These are phyloP conservation scores for Sporisorium scitamineum DNA, from an alignment of 1,284 basidiomycete genomes.

Conservation along the genomic window DNA sequence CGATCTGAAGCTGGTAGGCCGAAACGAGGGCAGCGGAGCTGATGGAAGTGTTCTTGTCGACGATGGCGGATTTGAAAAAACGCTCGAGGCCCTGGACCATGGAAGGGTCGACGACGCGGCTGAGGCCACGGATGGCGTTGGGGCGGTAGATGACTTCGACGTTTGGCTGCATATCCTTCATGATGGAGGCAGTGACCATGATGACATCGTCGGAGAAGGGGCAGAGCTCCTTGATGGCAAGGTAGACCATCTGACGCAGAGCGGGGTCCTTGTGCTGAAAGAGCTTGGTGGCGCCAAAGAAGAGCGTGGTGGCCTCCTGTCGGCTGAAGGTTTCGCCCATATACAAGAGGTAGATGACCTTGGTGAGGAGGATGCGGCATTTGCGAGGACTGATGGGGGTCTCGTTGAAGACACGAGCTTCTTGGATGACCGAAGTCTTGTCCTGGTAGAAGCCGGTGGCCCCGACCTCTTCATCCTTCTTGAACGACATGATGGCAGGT, in stretches of 20 bases:
- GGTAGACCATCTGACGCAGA: conserved; percentile 96
- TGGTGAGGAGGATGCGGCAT: conserved; percentile 94
- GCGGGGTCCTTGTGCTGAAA: conserved; percentile 99
- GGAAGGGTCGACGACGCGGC: conserved; percentile 95
- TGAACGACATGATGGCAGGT: conserved; percentile 64
- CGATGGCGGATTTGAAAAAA: conserved; percentile 99
- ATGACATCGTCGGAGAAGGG: conserved; percentile 96
- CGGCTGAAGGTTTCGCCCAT: conserved; percentile 93
- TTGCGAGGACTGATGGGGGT: conserved; percentile 88
- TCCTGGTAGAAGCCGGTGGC: conserved; percentile 67
- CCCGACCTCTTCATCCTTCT: conserved; percentile 68
- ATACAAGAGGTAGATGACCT: conserved; percentile 96
- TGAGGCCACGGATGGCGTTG: conserved; percentile 95
- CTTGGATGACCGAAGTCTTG: conserved; percentile 75
- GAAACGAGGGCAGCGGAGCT: conserved; percentile 96
- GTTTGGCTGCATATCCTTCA: conserved; percentile 99
- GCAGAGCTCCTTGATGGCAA: conserved; percentile 97
- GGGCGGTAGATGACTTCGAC: conserved; percentile 98
- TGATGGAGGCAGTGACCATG: conserved; percentile 99
- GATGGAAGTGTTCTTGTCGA: conserved; percentile 95
- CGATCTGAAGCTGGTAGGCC: conserved; percentile 94
- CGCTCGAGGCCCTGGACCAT: conserved; percentile 99
- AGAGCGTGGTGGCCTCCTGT: conserved; percentile 95
- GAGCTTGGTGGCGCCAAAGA: conserved; percentile 98
- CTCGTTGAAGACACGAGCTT: conserved; percentile 99